Conservation (phyloP, 2,329 filamentous ascomycete genomes). For the Sphaerulina musiva region DNA sequence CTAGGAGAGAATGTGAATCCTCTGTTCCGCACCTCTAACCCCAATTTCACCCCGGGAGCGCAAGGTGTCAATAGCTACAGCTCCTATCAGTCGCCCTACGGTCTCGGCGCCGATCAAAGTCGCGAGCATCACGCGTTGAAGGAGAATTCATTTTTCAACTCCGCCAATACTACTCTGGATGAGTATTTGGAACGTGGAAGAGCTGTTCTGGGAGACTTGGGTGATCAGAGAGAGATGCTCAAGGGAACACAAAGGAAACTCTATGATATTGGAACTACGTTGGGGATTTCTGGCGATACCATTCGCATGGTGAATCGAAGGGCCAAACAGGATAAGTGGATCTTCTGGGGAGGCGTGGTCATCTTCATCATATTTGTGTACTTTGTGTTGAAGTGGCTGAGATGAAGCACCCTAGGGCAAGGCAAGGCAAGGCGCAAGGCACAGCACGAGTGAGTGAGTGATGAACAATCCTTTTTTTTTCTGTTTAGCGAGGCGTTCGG, state of each 20-base stretch:
- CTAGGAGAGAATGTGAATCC: conserved; percentile 31
- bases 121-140: conserved; percentile 76
- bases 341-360: conserved; percentile 81
- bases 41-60: conserved; percentile 31
- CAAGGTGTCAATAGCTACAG: conserved; percentile 38
- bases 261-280: conserved; percentile 87
- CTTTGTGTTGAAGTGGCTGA: conserved; percentile 76
- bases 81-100: conserved; percentile 34
- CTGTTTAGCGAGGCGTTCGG: conserved; percentile 16
- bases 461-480: background rate
- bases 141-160: conserved; percentile 80
- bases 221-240: conserved; percentile 84
- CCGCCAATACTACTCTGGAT: conserved; percentile 78
- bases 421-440: background rate
- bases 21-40: conserved; percentile 34
- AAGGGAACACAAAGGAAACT: conserved; percentile 88
- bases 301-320: conserved; percentile 93
- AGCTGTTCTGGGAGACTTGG: conserved; percentile 80
- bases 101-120: conserved; percentile 27
- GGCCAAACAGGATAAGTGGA: conserved; percentile 95
- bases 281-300: conserved; percentile 89
- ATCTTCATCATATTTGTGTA: conserved; percentile 90
- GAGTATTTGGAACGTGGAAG: conserved; percentile 89
- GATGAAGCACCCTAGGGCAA: conserved; percentile 44
- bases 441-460: background rate